These are phyloP conservation scores for Irpex lacteus DNA, from an alignment of 1,284 basidiomycete species.

Conservation along the genomic window DNA sequence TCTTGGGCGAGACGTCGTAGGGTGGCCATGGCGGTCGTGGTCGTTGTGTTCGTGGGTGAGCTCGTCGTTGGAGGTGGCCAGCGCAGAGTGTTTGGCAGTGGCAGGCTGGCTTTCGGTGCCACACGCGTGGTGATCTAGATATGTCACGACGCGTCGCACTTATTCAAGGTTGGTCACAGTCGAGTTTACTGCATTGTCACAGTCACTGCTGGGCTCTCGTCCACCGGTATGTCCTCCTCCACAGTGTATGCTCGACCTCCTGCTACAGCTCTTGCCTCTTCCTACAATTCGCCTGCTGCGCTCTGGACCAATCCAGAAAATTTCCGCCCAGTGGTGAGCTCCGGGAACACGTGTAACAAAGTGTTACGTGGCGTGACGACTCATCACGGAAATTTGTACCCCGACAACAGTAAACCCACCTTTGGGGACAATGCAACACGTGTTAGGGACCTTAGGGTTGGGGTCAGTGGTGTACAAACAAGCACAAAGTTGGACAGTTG, in stretches of 20 bases:
- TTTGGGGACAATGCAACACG: conserved; percentile 11
- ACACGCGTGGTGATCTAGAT: background rate
- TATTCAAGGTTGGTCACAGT: background rate
- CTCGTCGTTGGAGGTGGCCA: background rate
- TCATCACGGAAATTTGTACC: background rate
- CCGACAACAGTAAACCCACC: conserved; percentile 1
- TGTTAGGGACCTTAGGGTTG: conserved; percentile 19
- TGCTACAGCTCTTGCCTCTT: no score
- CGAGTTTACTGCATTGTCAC: background rate
- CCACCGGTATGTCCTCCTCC: no score
- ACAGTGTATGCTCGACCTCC: no score
- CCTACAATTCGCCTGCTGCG: background rate
- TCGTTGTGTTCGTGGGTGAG: background rate
- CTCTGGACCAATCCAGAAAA: background rate
- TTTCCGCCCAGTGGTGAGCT: background rate
- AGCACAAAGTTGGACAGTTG: conserved; percentile 16
- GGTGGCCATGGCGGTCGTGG: conserved; percentile 7
- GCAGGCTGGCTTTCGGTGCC: background rate
- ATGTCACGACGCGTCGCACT: background rate
- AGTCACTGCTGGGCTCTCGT: background rate
- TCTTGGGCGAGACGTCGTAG: conserved; percentile 32
- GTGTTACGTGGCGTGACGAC: background rate
- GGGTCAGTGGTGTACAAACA: conserved; percentile 15
- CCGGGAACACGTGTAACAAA: background rate
- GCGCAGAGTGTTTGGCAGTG: background rate